Evolutionary conservation across 2,329 filamentous ascomycete species (phyloP), one percentile per base, ranked within the genome.

Genomic region (Ceratocystiopsis brevicomis): DNA sequence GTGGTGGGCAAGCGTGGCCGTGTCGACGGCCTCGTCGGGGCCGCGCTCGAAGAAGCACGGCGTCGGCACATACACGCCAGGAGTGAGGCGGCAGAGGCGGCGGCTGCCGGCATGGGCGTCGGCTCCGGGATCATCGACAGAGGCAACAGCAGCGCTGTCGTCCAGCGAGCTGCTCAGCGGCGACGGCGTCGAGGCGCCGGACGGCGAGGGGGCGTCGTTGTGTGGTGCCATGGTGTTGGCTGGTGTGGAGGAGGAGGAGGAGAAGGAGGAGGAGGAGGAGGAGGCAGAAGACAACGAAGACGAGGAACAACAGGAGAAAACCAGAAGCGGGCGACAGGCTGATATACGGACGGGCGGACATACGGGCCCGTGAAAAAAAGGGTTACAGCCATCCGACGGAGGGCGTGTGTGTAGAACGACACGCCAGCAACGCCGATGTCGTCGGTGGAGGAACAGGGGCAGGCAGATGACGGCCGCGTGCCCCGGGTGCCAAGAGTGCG

Each of bases 41-140:
- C 63, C 65, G 2, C 66, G 59, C 44, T 79, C 65, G 57, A 85
- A 85, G 64, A 85, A 84, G 57, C 77, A 78, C 53, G 81, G 68
- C 16, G 79, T 83, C 21, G 81, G 80, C 40, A 81, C 78, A 54
- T 84, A 84, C 51, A 84, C 69, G 45, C 72, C 74, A 5, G 64
- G 61, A 19, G 60, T 46, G 11, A 67, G 55, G 5, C 57, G 60
- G 25, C 63, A 58, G 33, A 34, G 53, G 52, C 8, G 53, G 45
- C 16, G 45, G 13, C 18, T 14, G 9, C 9, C 16, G 25, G n/a
- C 9, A 3, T 13, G 32, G 17, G 16, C 16, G 16, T 10, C 34
- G 32, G 35, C 36, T 15, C 36, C 39, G 33, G 15, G 38, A 17
- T 19, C 42, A 9, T 58, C 57, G 25, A 9, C 25, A 11, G 25